Conservation (phyloP, 352 stramenopile genomes). For the Globisporangium paroecandrum region DNA sequence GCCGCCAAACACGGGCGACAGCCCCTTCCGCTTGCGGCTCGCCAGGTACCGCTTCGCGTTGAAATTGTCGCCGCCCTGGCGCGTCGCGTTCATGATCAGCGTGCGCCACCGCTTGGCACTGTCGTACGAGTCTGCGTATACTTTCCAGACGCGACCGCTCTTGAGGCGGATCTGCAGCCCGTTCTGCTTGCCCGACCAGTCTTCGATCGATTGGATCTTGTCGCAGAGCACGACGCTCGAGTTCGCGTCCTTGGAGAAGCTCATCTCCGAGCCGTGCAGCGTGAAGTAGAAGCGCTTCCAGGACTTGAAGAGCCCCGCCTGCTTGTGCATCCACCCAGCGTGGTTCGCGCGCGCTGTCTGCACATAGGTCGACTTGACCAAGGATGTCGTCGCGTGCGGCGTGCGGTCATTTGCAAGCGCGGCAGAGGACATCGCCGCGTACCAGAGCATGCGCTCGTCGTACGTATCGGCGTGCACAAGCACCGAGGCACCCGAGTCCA, state of each 20-base stretch:
- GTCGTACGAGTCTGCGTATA: conserved; percentile 76
- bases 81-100: conserved; percentile 49
- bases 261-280: conserved; percentile 69
- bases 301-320: conserved; percentile 71
- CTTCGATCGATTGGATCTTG: conserved; percentile 51
- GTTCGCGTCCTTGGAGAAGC: conserved; percentile 73
- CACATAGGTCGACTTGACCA: conserved; percentile 76
- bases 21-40: conserved; percentile 61
- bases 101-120: conserved; percentile 71
- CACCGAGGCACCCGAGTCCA: conserved; percentile 57
- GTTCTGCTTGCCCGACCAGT: conserved; percentile 71
- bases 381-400: conserved; percentile 27
- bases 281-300: conserved; percentile 84
- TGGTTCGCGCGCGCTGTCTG: conserved; percentile 68
- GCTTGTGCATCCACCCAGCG: conserved; percentile 78
- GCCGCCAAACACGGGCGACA: conserved; percentile 66
- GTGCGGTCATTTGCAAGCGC: conserved; percentile 44
- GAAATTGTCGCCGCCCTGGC: conserved; percentile 43
- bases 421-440: conserved; percentile 59
- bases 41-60: conserved; percentile 69
- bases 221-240: conserved; percentile 55
- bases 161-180: conserved; percentile 62
- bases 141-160: conserved; percentile 64
- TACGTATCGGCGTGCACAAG: conserved; percentile 79
- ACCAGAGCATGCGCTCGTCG: conserved; percentile 83